Evolutionary conservation across 345 rosid genomes (phyloP).

Genomic region (Acer campestre): DNA sequence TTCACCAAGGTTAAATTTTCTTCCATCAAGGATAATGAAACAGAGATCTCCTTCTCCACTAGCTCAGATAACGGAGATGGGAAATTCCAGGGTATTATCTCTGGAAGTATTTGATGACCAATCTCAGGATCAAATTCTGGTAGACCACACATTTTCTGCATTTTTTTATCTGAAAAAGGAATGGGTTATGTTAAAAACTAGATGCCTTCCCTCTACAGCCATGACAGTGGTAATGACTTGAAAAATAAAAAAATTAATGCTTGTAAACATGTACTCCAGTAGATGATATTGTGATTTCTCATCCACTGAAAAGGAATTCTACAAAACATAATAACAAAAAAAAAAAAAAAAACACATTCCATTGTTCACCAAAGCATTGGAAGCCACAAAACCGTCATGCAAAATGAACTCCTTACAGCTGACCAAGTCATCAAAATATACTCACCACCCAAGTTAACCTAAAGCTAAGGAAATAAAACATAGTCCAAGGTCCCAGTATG

Average conservation of each 20-base stretch:
- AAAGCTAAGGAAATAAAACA: background rate
- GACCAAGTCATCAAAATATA: background rate
- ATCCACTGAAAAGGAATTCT: background rate
- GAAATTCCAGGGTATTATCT: slow-evolving; percentile 63
- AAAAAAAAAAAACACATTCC: background rate
- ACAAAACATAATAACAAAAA: background rate
- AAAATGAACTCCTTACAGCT: background rate
- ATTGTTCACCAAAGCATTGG: background rate
- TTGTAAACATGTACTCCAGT: background rate
- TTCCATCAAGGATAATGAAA: slow-evolving; percentile 47
- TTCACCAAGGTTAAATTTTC: slow-evolving; percentile 40
- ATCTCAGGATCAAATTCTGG: slow-evolving; percentile 59
- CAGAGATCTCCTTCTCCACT: slow-evolving; percentile 67
- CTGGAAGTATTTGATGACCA: slow-evolving; percentile 62
- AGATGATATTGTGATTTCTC: background rate
- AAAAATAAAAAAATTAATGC: background rate
- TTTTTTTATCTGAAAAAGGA: slow-evolving; percentile 44
- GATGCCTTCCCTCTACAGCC: background rate
- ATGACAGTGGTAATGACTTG: background rate
- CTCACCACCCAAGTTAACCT: background rate
- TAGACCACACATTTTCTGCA: slow-evolving; percentile 22
- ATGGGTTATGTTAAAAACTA: slow-evolving; percentile 13
- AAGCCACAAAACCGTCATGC: background rate
- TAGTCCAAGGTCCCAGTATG: background rate
- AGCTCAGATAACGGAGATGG: slow-evolving; percentile 78